Conservation (phyloP, 208 protist species). For the Trypanosoma theileri region DNA sequence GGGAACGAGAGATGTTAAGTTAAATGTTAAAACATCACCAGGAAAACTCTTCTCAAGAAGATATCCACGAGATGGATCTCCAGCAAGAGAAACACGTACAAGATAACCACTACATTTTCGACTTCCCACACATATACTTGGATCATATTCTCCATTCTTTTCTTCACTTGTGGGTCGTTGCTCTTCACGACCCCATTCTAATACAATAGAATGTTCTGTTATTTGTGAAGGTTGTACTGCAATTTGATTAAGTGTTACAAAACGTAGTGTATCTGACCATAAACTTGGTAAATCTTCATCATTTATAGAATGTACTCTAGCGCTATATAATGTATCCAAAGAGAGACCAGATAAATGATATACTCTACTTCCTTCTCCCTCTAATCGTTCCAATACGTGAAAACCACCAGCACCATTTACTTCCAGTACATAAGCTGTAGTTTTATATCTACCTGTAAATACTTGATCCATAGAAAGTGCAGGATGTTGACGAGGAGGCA, state of each 20-base stretch:
- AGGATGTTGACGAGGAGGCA: conserved; percentile 22
- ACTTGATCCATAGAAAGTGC: conserved; percentile 24
- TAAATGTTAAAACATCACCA: conserved; percentile 39
- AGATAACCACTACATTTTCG: conserved; percentile 29
- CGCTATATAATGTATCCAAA: conserved; percentile 62
- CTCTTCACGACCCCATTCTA: conserved; percentile 71
- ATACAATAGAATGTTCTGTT: conserved; percentile 65
- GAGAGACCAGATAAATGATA: conserved; percentile 55
- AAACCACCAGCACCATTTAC: conserved; percentile 39
- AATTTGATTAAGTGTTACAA: conserved; percentile 66
- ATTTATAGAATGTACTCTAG: conserved; percentile 65
- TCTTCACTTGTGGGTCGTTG: conserved; percentile 35
- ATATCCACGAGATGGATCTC: conserved; percentile 12
- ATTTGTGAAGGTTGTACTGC: conserved; percentile 60
- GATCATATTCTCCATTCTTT: conserved; percentile 13
- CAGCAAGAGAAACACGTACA: conserved; percentile 28
- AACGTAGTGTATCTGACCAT: conserved; percentile 63
- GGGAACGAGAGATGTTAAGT: conserved; percentile 48
- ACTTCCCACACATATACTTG: conserved; percentile 32
- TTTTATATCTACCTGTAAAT: conserved; percentile 44
- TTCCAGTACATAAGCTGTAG: conserved; percentile 61
- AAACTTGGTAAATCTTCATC: conserved; percentile 46
- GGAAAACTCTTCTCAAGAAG: conserved; percentile 65
- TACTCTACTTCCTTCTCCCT: conserved; percentile 13
- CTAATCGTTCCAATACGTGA: conserved; percentile 31